Evolutionary conservation across 331 rosid genomes (phyloP).

Genomic region (Phaseolus coccineus): DNA sequence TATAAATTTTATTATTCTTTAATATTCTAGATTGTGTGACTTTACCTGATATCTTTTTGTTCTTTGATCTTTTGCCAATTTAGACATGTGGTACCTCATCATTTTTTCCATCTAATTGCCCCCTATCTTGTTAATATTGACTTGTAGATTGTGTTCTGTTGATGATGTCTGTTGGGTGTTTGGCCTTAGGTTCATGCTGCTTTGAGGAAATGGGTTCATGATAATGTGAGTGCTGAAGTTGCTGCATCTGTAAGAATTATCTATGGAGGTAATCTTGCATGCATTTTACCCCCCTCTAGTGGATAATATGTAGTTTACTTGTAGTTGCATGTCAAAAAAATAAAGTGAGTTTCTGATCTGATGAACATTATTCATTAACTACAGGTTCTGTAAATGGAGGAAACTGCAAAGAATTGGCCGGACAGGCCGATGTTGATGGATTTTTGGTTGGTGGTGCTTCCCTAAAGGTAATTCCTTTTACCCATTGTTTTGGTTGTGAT

Average conservation of each 20-base stretch:
- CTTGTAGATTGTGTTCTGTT: slow-evolving; percentile 9
- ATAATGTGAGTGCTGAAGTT: slow-evolving; percentile 68
- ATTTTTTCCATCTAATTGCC: slow-evolving; percentile 1
- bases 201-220: slow-evolving; percentile 82
- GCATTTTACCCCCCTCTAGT: neutral
- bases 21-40: slow-evolving; percentile 16
- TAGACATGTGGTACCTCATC: neutral
- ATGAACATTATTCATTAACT: slow-evolving; percentile 15
- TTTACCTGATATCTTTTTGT: slow-evolving; percentile 5
- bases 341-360: slow-evolving; percentile 27
- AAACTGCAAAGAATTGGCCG: slow-evolving; percentile 84
- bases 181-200: slow-evolving; percentile 75
- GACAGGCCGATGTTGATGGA: slow-evolving; percentile 87
- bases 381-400: slow-evolving; percentile 94
- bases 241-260: slow-evolving; percentile 78
- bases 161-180: slow-evolving; percentile 22
- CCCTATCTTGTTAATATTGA: slow-evolving; percentile 1
- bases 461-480: slow-evolving; percentile 60
- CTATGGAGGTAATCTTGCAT: slow-evolving; percentile 75
- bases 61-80: neutral
- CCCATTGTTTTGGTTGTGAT: slow-evolving; percentile 1
- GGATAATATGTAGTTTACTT: neutral
- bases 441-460: slow-evolving; percentile 99
- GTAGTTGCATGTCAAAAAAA: neutral
- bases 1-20: neutral